Base-by-base conservation (phyloP, 139 green algal species). In the Astrephomene gubernaculifera region DNA sequence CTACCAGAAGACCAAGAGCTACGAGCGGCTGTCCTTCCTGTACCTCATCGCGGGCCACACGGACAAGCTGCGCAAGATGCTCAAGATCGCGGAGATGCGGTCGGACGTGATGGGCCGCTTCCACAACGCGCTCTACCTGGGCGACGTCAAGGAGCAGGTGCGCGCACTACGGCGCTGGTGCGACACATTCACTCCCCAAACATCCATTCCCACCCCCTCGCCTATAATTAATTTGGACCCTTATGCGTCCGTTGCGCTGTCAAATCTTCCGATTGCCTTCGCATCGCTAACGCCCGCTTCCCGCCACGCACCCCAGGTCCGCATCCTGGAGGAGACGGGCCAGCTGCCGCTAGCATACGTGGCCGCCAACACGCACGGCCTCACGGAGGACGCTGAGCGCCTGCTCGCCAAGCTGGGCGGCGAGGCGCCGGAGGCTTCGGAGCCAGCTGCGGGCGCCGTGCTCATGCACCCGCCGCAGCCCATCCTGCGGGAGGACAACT, bases 1-100 rank as follows among this genome's bases (percentile, higher is more conserved):
- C 61, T 99, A 99, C 91, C 97, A 99, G 93, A 98, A 98, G 92
- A 99, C 96, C 70, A 99, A 99, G 92, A 95, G 94, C 88, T 99
- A 96, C 82, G 97, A 99, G 86, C 96, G 97, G 71, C 96, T 99
- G n/a, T 95, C 93, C 21, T 99, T 99, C 94, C 92, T 99, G 85
- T 99, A 99, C 91, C 96, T 99, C 84, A 98, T 99, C 90, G 99
- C 97, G 9, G 97, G 97, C 76, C 96, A 97, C 87, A 85, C 96
- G 39, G 96, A 99, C 53, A 92, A 90, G 85, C 85, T 92, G 61
- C 81, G 85, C 69, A 92, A 92, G 57, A 99, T 99, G 98, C 87
- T 98, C 19, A 99, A 99, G 94, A 98, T 99, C 63, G 93, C 95
- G 4, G 97, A 99, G 90, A 98, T 99, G 94, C 93, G 97, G 19